phyloP scores from a whole-genome alignment of 768 basidiomycete genomes.

The Amanita subjunquillea region DNA sequence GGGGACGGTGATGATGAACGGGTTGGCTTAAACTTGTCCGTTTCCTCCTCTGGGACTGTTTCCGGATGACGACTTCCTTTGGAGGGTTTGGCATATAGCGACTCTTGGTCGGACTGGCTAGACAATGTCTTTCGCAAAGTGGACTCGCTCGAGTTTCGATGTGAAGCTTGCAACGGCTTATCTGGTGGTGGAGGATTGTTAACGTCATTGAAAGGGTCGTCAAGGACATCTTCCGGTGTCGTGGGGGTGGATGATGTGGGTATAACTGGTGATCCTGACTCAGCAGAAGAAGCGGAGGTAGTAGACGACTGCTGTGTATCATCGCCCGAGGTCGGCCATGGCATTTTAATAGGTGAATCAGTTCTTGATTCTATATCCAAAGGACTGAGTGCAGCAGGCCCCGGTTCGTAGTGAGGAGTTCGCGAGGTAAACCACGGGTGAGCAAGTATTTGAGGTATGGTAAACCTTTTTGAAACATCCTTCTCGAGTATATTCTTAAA shows the following conservation, averaged over 20 bases:
- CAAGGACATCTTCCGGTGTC: slow-evolving; percentile 40
- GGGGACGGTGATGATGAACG: slow-evolving; percentile 17
- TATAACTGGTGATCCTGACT: slow-evolving; percentile 36
- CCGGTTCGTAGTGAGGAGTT: background rate
- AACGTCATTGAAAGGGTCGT: slow-evolving; percentile 32
- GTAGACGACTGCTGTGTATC: slow-evolving; percentile 36
- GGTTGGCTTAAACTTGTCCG: slow-evolving; percentile 12
- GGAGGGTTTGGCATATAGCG: slow-evolving; percentile 22
- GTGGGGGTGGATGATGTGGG: slow-evolving; percentile 38
- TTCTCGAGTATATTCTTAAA: slow-evolving; percentile 68
- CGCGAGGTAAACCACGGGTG: slow-evolving; percentile 68
- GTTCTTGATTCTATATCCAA: slow-evolving; percentile 11
- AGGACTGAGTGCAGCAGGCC: slow-evolving; percentile 13
- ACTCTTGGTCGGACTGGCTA: slow-evolving; percentile 21
- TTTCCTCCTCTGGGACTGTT: slow-evolving; percentile 44
- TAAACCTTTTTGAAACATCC: slow-evolving; percentile 65
- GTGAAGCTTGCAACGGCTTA: slow-evolving; percentile 17
- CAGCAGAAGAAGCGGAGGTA: slow-evolving; percentile 44
- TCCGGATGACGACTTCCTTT: slow-evolving; percentile 27
- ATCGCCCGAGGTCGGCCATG: slow-evolving; percentile 14
- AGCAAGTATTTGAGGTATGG: slow-evolving; percentile 75
- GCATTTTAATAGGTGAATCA: slow-evolving; percentile 12
- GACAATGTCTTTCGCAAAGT: slow-evolving; percentile 42
- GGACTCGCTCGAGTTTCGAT: slow-evolving; percentile 44
- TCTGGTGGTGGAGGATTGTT: background rate